Percentiles rank a stretch among this genome's conserved stretches.
Evolutionary conservation across 495 filamentous ascomycete genomes (phyloP).

Genomic region (Haplographium delicatum): DNA sequence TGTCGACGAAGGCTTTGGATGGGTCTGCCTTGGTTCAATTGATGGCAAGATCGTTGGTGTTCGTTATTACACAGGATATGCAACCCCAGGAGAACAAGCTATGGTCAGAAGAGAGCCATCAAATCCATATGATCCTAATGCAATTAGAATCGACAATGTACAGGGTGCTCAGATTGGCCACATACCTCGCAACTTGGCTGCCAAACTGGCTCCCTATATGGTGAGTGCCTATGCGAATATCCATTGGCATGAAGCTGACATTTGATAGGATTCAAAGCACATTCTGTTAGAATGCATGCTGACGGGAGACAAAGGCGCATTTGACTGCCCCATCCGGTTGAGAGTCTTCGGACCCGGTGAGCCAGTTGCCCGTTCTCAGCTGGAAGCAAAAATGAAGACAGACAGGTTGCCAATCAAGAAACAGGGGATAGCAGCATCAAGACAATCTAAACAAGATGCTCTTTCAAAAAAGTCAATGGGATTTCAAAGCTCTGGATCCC

Average conservation of each 20-base stretch:
- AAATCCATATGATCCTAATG: conserved; percentile 73
- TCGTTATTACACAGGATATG: conserved; percentile 69
- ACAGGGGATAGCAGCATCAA: conserved; percentile 37
- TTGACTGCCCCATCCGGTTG: conserved; percentile 66
- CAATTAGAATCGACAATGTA: conserved; percentile 78
- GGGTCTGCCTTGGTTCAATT: conserved; percentile 17
- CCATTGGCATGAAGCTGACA: neutral
- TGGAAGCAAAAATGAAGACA: conserved; percentile 57
- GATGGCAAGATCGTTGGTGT: conserved; percentile 74
- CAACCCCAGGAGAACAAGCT: conserved; percentile 67
- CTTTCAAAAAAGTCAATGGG: conserved; percentile 25
- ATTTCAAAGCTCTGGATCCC: conserved; percentile 30
- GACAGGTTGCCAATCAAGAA: conserved; percentile 48
- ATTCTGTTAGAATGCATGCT: conserved; percentile 63
- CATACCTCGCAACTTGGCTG: conserved; percentile 58
- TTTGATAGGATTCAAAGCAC: conserved; percentile 29
- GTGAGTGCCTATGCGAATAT: conserved; percentile 29
- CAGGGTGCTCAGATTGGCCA: conserved; percentile 75
- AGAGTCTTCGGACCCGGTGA: conserved; percentile 62
- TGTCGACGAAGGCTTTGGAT: conserved; percentile 32
- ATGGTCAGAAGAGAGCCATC: conserved; percentile 60
- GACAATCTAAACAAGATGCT: conserved; percentile 6
- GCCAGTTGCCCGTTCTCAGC: conserved; percentile 36
- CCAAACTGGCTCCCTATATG: conserved; percentile 70
- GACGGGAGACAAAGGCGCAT: conserved; percentile 55